Base-by-base conservation (phyloP, 257 asterid species). In the Lithospermum erythrorhizon region DNA sequence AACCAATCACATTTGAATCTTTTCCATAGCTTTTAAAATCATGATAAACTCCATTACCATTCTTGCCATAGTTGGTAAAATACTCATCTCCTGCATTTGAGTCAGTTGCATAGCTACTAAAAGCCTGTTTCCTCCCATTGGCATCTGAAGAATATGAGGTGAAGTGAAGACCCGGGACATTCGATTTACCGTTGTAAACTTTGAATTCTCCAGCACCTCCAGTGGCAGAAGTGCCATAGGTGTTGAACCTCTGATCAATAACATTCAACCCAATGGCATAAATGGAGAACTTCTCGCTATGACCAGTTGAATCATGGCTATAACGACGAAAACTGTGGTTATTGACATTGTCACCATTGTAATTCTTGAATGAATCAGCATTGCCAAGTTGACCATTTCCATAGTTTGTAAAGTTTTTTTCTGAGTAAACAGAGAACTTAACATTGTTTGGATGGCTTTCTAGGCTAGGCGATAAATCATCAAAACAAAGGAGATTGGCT, bases 281-380 rank as follows among this genome's bases (percentile, higher is more conserved):
- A 62, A 22, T 57, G 55, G 62, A 19, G 75, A 90, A 90, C 41
- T 53, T 41, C 23, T 90, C 95, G 27, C 41, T 57, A 69, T 77
- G 89, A 37, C 75, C 82, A 48, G 66, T 56, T 21, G 96, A 76
- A 63, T 67, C 82, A 23, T 90, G 93, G 81, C 97, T 87, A 67
- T 87, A 87, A 21, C 90, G 80, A 32, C 89, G 85, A 82, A 90
- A n/a, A n/a, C n/a, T n/a, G n/a, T n/a, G n/a, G n/a, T n/a, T n/a
- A n/a, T n/a, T n/a, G 58, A 77, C 19, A 20, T 80, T 78, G 9
- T 71, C 70, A 19, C 47, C 58, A 4, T 77, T 83, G 66, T 87
- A 90, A 59, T 72, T 70, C 49, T 64, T 63, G 82, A 90, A 90
- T 0, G 74, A 56, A 59, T 90, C 94, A 0, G 19, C 21, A 9